phyloP scores from a whole-genome alignment of 129 eudicot species.

The Lactuca saligna region DNA sequence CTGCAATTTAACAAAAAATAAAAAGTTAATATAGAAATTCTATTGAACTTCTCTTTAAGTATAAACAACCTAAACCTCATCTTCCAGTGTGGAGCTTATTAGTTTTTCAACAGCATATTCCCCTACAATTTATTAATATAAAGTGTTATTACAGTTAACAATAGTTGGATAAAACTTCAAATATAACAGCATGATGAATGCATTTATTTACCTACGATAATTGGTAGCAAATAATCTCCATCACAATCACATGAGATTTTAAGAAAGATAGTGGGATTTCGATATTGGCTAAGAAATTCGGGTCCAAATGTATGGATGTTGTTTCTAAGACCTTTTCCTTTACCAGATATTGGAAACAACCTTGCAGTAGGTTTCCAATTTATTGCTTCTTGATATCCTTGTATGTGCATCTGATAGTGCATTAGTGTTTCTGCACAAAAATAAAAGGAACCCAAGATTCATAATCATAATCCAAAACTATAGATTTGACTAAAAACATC shows the following conservation, averaged over 20 bases:
- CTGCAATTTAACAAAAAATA: conserved; percentile 41
- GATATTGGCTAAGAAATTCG: conserved; percentile 58
- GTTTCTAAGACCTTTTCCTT: conserved; percentile 42
- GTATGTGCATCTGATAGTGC: conserved; percentile 60
- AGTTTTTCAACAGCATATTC: conserved; percentile 69
- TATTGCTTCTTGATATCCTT: conserved; percentile 58
- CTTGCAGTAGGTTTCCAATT: conserved; percentile 43
- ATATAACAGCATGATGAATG: conserved; percentile 1
- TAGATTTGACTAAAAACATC: conserved; percentile 8
- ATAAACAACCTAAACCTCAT: conserved; percentile 41
- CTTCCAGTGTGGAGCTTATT: conserved; percentile 58
- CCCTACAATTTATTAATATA: conserved; percentile 41
- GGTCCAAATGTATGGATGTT: conserved; percentile 42
- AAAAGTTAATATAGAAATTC: conserved; percentile 17
- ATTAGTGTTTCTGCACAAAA: conserved; percentile 50
- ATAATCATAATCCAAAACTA: neutral
- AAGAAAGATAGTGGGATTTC: conserved; percentile 67
- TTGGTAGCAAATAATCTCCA: conserved; percentile 75
- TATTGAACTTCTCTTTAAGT: conserved; percentile 2
- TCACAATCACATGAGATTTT: conserved; percentile 81
- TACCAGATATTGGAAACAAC: conserved; percentile 37
- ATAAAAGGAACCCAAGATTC: neutral
- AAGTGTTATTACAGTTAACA: conserved; percentile 8
- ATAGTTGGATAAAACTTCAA: neutral
- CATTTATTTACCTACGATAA: conserved; percentile 57